phyloP scores from a whole-genome alignment of 176 grass and related monocot genomes.

The Tuctoria greenei region DNA sequence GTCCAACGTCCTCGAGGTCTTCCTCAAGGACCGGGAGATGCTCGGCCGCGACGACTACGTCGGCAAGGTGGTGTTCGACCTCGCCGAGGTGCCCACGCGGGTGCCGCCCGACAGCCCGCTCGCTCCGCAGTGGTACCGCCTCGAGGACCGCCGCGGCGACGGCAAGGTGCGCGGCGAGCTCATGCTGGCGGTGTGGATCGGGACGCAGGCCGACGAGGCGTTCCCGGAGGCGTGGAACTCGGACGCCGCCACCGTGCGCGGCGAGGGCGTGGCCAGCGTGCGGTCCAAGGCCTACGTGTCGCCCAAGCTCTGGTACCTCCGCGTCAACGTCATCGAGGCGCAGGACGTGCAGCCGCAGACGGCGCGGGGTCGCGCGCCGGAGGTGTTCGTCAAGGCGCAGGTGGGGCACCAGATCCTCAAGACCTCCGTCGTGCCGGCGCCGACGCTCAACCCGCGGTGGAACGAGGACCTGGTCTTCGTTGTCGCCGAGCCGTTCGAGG shows the following conservation, averaged over 20 bases:
- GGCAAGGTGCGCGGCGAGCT: constrained; percentile 73
- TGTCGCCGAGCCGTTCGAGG: constrained; percentile 93
- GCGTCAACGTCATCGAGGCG: constrained; percentile 83
- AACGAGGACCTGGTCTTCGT: constrained; percentile 93
- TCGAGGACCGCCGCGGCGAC: constrained; percentile 57
- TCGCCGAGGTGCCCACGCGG: constrained; percentile 67
- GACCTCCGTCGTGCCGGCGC: constrained; percentile 43
- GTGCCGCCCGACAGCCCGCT: constrained; percentile 84
- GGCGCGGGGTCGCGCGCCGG: constrained; percentile 36
- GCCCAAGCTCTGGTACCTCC: constrained; percentile 93
- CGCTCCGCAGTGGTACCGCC: constrained; percentile 77
- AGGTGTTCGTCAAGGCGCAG: constrained; percentile 81
- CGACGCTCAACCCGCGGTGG: constrained; percentile 69
- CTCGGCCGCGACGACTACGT: constrained; percentile 83
- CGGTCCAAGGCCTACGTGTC: constrained; percentile 87
- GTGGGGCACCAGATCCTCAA: constrained; percentile 81
- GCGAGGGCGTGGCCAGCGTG: constrained; percentile 59
- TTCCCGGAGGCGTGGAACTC: constrained; percentile 95
- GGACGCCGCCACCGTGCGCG: constrained; percentile 67
- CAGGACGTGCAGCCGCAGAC: constrained; percentile 77
- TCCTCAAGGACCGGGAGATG: constrained; percentile 84
- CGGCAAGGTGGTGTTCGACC: constrained; percentile 72
- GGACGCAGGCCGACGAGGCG: constrained; percentile 87
- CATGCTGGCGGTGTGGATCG: constrained; percentile 89
- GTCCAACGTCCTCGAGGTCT: constrained; percentile 71